Conservation (phyloP, 148 eudicot species). For the Rhododendron molle region DNA sequence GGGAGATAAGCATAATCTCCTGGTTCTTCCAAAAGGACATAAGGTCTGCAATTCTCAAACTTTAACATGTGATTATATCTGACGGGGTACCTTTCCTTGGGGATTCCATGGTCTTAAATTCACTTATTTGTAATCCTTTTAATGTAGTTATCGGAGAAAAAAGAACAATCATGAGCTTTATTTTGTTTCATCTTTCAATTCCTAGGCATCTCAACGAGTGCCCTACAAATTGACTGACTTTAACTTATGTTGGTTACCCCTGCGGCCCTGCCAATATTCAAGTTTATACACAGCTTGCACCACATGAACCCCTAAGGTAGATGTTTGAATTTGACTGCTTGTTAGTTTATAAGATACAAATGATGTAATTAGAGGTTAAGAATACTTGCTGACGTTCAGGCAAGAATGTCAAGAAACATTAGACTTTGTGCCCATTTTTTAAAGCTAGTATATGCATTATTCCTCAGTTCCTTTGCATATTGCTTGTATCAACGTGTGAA, state of each 20-base stretch:
- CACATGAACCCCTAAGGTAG: not conserved
- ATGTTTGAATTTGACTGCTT: not conserved
- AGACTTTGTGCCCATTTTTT: not conserved
- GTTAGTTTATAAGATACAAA: not conserved
- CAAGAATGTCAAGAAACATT: not conserved
- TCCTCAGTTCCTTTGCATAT: not conserved
- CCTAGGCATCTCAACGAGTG: not conserved
- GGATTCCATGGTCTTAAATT: not conserved
- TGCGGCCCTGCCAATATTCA: not conserved
- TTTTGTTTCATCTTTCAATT: not conserved
- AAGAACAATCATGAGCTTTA: not conserved
- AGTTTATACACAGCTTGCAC: not conserved
- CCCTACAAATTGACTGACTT: not conserved
- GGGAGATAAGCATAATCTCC: not conserved
- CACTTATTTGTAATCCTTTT: not conserved
- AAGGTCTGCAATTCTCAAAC: not conserved
- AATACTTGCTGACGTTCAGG: not conserved
- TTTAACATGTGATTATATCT: not conserved
- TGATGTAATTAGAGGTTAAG: not conserved
- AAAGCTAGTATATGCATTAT: not conserved
- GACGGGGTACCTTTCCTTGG: not conserved
- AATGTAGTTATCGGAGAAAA: not conserved
- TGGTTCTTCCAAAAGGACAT: not conserved
- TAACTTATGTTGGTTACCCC: not conserved
- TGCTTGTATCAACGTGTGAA: not conserved